Conservation (phyloP, 2,329 filamentous ascomycete species). For the Cladosporium sp. region DNA sequence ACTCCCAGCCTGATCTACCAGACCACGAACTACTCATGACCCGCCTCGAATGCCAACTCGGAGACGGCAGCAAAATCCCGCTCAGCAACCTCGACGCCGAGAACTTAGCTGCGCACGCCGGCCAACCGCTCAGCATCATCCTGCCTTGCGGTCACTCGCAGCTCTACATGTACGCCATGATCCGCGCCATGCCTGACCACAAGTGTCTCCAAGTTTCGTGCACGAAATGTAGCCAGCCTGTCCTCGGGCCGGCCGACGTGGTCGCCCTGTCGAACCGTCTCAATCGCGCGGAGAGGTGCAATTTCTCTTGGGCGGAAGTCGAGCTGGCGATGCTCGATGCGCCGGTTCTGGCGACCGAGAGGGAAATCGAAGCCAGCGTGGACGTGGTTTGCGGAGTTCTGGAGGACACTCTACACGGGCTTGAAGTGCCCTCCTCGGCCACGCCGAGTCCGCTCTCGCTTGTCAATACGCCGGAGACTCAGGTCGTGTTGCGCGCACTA, state of each 20-base stretch:
- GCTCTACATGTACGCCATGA: neutral
- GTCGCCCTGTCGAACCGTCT: neutral
- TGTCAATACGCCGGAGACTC: neutral
- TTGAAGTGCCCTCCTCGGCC: neutral
- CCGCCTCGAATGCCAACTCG: neutral
- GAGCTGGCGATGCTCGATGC: neutral
- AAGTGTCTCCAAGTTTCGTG: neutral
- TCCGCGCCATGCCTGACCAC: neutral
- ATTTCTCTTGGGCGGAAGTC: neutral
- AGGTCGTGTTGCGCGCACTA: neutral
- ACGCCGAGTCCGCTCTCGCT: neutral
- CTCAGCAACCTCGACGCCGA: neutral
- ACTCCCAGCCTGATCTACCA: neutral
- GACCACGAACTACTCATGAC: neutral
- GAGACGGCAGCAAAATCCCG: neutral
- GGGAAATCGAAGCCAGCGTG: neutral
- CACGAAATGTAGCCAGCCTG: neutral
- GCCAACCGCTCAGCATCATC: neutral
- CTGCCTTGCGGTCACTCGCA: neutral
- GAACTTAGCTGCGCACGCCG: neutral
- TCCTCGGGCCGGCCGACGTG: neutral
- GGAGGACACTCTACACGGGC: neutral
- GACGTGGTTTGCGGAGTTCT: neutral
- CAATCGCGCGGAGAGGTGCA: neutral
- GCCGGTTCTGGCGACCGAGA: neutral